Evolutionary conservation across 2,329 filamentous ascomycete species (phyloP), one percentile per base, ranked within the genome.

Genomic region (Penicillium capsulatum): DNA sequence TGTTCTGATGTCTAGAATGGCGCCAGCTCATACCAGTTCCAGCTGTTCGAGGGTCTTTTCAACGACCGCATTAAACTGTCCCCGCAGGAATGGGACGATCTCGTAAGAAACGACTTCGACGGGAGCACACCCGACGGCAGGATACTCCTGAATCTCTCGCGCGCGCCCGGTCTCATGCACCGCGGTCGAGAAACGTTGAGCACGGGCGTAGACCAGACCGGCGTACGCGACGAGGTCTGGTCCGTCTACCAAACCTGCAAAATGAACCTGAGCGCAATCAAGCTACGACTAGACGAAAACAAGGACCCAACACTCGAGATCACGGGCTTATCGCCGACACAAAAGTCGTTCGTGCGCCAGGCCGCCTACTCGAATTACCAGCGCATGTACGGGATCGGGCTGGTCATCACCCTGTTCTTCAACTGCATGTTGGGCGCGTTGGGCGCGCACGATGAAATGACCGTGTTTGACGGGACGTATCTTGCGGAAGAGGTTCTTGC

Each of bases 11-110:
- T n/a, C n/a, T n/a, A n/a, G 13, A 11, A 15, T 10, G 15, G 14
- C 19, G 11, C 29, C 28, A 16, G 36, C 20, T 4, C 29, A 8
- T 7, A 33, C 15, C 27, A 15, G n/a, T 4, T 7, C 13, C 15
- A 65, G 60, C 43, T 68, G 4, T 63, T 67, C 31, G 64, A 68
- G 42, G 60, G 57, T 1, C 36, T 67, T 9, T 58, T 60, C 38
- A 65, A 65, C 27, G 41, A 55, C 3, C 54, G 48, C 15, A 67
- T 68, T 16, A 39, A 55, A 4, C 53, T 68, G 4, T 57, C 38
- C 1, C 39, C 46, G 3, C 32, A 52, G 13, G 63, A 68, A 44
- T 68, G 65, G 64, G 51, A 55, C 10, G 38, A 39, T 10, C 52
- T 68, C 2, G 55, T 65, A 9, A 49, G 38, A 13, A 65, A 48